phyloP scores from a whole-genome alignment of 2,329 filamentous ascomycete species.

The Chaetomiaceae sp. region DNA sequence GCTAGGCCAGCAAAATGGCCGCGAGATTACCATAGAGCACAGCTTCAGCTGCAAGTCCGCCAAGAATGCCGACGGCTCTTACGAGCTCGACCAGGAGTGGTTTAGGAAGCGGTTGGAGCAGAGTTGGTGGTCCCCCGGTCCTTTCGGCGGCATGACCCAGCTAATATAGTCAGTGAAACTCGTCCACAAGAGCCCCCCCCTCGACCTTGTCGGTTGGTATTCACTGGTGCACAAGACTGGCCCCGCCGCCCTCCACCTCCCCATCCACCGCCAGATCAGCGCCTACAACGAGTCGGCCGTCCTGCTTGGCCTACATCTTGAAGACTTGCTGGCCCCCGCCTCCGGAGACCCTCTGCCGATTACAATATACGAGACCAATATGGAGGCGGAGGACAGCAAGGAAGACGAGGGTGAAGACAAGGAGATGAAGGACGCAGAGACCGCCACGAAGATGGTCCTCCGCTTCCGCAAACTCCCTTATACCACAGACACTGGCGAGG shows the following conservation, averaged over 20 bases:
- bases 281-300: slow-evolving; percentile 82
- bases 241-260: slow-evolving; percentile 63
- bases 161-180: slow-evolving; percentile 61
- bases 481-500: slow-evolving; percentile 87
- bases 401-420: slow-evolving; percentile 49
- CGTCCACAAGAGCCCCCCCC: slow-evolving; percentile 77
- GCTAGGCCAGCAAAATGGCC: slow-evolving; percentile 87
- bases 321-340: slow-evolving; percentile 48
- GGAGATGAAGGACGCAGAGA: slow-evolving; percentile 64
- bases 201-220: slow-evolving; percentile 92
- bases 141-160: no score
- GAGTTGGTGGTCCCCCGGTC: slow-evolving; percentile 58
- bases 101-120: slow-evolving; percentile 77
- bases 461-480: slow-evolving; percentile 82
- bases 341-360: slow-evolving; percentile 79
- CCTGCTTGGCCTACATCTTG: slow-evolving; percentile 80
- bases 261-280: slow-evolving; percentile 74
- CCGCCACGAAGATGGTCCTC: slow-evolving; percentile 49
- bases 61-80: slow-evolving; percentile 48
- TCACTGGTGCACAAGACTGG: slow-evolving; percentile 70
- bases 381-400: slow-evolving; percentile 50
- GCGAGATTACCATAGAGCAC: slow-evolving; percentile 86
- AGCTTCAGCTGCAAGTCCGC: slow-evolving; percentile 75
- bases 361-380: slow-evolving; percentile 82
- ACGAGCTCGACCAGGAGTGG: slow-evolving; percentile 63